Evolutionary conservation across 805 yeast species (phyloP).

Genomic region (Vanderwaltozyma verrucispora): DNA sequence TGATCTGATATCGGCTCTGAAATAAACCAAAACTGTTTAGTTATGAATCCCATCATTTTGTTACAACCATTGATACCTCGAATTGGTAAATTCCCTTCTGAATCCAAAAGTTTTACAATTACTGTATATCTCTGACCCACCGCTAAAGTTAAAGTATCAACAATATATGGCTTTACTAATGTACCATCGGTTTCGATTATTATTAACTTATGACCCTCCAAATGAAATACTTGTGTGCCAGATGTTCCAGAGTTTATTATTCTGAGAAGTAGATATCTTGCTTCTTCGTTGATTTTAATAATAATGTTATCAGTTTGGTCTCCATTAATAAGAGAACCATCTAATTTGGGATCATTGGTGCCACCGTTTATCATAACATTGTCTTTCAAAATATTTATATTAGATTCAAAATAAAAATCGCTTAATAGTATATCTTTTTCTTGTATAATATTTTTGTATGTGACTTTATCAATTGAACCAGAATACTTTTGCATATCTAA

Average conservation of each 20-base stretch:
- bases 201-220: slow-evolving; percentile 43
- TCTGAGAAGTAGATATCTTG: slow-evolving; percentile 37
- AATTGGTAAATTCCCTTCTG: slow-evolving; percentile 15
- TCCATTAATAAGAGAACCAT: slow-evolving; percentile 21
- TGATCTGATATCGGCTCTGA: neutral
- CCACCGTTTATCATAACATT: slow-evolving; percentile 13
- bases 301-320: slow-evolving; percentile 6
- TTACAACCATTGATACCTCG: slow-evolving; percentile 42
- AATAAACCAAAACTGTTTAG: slow-evolving; percentile 21
- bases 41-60: slow-evolving; percentile 39
- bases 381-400: slow-evolving; percentile 31
- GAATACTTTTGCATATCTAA: no score
- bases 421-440: slow-evolving; percentile 43
- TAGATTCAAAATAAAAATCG: slow-evolving; percentile 49
- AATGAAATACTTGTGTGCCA: slow-evolving; percentile 43
- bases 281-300: slow-evolving; percentile 33
- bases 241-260: slow-evolving; percentile 48
- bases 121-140: slow-evolving; percentile 75
- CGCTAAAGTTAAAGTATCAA: slow-evolving; percentile 42
- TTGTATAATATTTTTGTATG: slow-evolving; percentile 29
- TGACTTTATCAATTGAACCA: no score
- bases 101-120: slow-evolving; percentile 39
- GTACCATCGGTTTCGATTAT: slow-evolving; percentile 55
- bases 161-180: slow-evolving; percentile 38
- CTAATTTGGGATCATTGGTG: slow-evolving; percentile 21